Base-by-base conservation (phyloP, 2,329 filamentous ascomycete species). In the Exophiala sp. region DNA sequence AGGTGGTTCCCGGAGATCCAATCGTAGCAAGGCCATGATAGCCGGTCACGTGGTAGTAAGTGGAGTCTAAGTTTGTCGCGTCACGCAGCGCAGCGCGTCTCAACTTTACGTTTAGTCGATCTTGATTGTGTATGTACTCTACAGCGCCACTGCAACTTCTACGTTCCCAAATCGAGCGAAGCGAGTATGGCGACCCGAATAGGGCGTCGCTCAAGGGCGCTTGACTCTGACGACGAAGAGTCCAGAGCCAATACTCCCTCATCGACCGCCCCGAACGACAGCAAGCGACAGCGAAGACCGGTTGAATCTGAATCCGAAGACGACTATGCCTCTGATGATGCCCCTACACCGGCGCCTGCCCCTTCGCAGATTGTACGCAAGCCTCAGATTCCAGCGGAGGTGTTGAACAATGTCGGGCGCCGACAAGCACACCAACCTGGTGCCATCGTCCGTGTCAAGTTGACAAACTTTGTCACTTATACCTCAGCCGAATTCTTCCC, bases 391-490 rank as follows among this genome's bases (percentile, higher is more conserved):
- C 2, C 38, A 16, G 13, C 14, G 19, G 9, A 18, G n/a, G 23
- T 19, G 10, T 16, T 30, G 8, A 21, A 14, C 37, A 40, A 19
- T 14, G 14, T 19, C n/a, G 7, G 10, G n/a, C 8, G 14, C 9
- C 23, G 27, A 21, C 37, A 49, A 41, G 21, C 46, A 7, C 65
- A 73, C 60, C 78, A 86, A 57, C 82, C 89, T 2, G 93, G 93
- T 9, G 85, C 93, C 8, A 94, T 98, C 59, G 82, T 96, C 42
- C 81, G 90, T 29, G 88, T 98, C 41, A 85, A 82, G 59, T 77
- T 97, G 38, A 79, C 78, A 42, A 87, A 97, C 68, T 98, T 98
- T 61, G 88, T 98, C 48, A 98, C 93, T 0, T 98, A 98, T 69
- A 89, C 87, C 43, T 82, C 84, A 46, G 91, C 89, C 48, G 90